These are phyloP conservation scores for Colletotrichum sp. DNA, from an alignment of 2,329 filamentous ascomycete genomes.

Conservation along the genomic window DNA sequence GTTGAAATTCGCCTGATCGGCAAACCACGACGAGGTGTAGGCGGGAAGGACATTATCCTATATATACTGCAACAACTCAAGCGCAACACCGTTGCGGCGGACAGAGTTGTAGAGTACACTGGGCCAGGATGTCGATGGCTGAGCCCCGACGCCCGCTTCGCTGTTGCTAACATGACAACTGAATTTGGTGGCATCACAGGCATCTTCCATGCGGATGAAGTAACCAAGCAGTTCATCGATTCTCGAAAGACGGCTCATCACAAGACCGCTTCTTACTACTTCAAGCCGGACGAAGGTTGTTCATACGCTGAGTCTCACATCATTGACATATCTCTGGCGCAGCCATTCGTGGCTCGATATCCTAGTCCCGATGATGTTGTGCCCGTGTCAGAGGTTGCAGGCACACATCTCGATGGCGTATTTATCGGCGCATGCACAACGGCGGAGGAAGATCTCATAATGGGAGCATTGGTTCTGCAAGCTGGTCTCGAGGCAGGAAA, in stretches of 20 bases:
- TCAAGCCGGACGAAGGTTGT: slow-evolving; percentile 41
- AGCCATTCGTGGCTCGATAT: slow-evolving; percentile 43
- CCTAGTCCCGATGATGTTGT: slow-evolving; percentile 49
- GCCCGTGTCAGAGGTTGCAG: slow-evolving; percentile 36
- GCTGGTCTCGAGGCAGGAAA: slow-evolving; percentile 37
- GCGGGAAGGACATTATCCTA: slow-evolving; percentile 44
- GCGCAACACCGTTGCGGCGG: slow-evolving; percentile 42
- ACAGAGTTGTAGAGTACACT: slow-evolving; percentile 42
- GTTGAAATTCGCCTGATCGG: slow-evolving; percentile 37
- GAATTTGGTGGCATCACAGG: slow-evolving; percentile 50
- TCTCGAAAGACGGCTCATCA: slow-evolving; percentile 36
- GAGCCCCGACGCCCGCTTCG: slow-evolving; percentile 41
- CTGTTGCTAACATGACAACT: slow-evolving; percentile 39
- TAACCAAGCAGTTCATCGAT: slow-evolving; percentile 38
- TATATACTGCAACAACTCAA: slow-evolving; percentile 41
- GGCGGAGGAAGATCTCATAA: slow-evolving; percentile 47
- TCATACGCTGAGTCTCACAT: slow-evolving; percentile 38
- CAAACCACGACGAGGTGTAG: slow-evolving; percentile 33
- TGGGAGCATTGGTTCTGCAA: slow-evolving; percentile 45
- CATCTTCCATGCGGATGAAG: slow-evolving; percentile 43
- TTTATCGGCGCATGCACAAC: slow-evolving; percentile 55
- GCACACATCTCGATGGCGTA: slow-evolving; percentile 41
- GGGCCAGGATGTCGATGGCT: slow-evolving; percentile 36
- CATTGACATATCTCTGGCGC: slow-evolving; percentile 42
- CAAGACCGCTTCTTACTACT: slow-evolving; percentile 39